Base-by-base conservation (phyloP, 1,139 yeast species). In the Meyerozyma athensensis region DNA sequence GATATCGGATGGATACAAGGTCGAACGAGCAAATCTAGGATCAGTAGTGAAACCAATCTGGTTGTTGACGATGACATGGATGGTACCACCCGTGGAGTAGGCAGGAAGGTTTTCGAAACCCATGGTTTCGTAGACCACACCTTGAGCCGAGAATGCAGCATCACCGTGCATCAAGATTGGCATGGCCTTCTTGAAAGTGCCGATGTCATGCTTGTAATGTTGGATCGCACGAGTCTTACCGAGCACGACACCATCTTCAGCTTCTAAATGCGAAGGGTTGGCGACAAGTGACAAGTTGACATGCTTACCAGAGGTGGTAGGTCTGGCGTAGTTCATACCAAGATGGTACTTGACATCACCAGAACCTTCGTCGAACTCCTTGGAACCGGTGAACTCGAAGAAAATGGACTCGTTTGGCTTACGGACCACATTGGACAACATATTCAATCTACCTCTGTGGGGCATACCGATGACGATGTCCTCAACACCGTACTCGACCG, bases 1-100 rank as follows among this genome's bases (percentile, higher is more conserved):
- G 59, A 94, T 78, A 70, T 92, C 99, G 18, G 97, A 86, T 54
- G 98, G 97, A 65, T 92, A 94, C 56, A 95, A 92, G 35, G 98
- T 92, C 23, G 98, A 92, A 73, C 99, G 83, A 26, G 97, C 90
- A 57, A 85, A 85, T 72, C 96, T 79, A 52, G 99, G 98, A 64
- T 92, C 97, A 37, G 99, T 92, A 48, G 99, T 92, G 79, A 92
- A 92, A 66, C 99, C 99, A 63, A 92, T 92, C 76, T 92, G 99
- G 72, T 92, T 92, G 69, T 94, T 94, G 48, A 92, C 89, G 57
- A 92, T 90, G 50, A 92, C 79, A 66, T 92, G 98, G 49, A 92
- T 75, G 40, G 97, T 89, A 77, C 99, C 99, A 72, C 99, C 99
- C 38, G 97, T 90, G 40, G 96, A 81, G 70, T 87, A 92, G 48